phyloP scores from a whole-genome alignment of 192 early-diverging fungal species.

The Piromyces sp. region DNA sequence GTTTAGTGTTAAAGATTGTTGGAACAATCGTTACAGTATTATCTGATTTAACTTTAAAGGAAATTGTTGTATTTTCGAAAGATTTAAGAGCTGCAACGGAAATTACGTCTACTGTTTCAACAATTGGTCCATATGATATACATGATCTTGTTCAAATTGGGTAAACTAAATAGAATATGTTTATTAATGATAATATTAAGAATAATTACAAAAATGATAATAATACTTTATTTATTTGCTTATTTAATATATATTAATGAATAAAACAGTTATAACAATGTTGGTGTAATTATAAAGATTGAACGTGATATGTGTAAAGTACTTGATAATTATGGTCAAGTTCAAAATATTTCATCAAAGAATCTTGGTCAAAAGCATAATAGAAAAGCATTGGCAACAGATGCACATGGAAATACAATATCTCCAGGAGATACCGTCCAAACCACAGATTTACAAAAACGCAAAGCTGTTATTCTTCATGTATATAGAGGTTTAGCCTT shows the following conservation, averaged over 20 bases:
- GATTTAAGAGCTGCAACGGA: conserved; percentile 68
- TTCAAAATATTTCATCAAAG: neutral
- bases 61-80: conserved; percentile 76
- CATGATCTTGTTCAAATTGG: conserved; percentile 75
- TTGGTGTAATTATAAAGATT: conserved; percentile 66
- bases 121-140: conserved; percentile 57
- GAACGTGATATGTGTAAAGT: conserved; percentile 57
- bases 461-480: conserved; percentile 56
- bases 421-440: conserved; percentile 52
- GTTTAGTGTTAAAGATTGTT: conserved; percentile 72
- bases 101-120: conserved; percentile 20
- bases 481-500: conserved; percentile 68
- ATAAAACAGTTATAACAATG: conserved; percentile 31
- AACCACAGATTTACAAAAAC: conserved; percentile 23
- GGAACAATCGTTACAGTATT: conserved; percentile 63
- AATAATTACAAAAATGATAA: conserved; percentile 1
- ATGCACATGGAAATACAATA: conserved; percentile 28
- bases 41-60: conserved; percentile 44
- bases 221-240: too few species aligned
- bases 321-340: conserved; percentile 45
- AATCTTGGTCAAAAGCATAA: conserved; percentile 23
- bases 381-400: conserved; percentile 12
- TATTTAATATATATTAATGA: neutral
- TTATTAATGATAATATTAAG: neutral
- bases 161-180: conserved; percentile 13